Percentiles rank a stretch among this genome's conserved stretches.
phyloP scores from a whole-genome alignment of 1,284 basidiomycete species.

The Cystobasidium slooffiae region DNA sequence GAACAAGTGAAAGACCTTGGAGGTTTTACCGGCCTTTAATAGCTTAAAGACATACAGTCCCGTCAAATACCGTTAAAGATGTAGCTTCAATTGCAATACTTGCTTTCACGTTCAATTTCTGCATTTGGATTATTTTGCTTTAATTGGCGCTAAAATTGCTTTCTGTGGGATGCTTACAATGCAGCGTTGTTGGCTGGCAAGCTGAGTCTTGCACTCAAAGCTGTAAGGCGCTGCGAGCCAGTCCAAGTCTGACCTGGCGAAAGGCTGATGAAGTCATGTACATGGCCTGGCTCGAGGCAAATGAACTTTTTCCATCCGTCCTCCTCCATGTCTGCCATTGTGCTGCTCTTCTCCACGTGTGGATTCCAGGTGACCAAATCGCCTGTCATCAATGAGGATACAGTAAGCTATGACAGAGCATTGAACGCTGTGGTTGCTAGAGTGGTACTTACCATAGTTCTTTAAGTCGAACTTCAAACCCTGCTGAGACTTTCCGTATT shows the following conservation, averaged over 20 bases:
- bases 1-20: neutral
- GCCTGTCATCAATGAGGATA: slow-evolving; percentile 16
- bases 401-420: neutral
- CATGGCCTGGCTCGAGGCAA: slow-evolving; percentile 57
- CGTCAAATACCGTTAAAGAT: neutral
- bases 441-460: slow-evolving; percentile 29
- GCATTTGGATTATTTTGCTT: neutral
- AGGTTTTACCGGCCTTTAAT: neutral
- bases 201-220: slow-evolving; percentile 33
- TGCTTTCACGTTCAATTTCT: neutral
- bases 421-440: neutral
- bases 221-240: slow-evolving; percentile 44
- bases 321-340: slow-evolving; percentile 57
- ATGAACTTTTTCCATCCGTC: slow-evolving; percentile 56
- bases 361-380: slow-evolving; percentile 58
- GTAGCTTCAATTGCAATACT: slow-evolving; percentile 7
- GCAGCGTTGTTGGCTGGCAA: slow-evolving; percentile 43
- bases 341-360: slow-evolving; percentile 53
- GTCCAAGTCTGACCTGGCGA: slow-evolving; percentile 53
- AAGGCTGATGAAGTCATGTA: slow-evolving; percentile 53
- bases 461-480: slow-evolving; percentile 49
- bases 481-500: slow-evolving; percentile 45
- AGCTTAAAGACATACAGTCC: neutral
- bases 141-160: neutral
- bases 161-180: slow-evolving; percentile 1